These are phyloP conservation scores for Ophiostoma novo-ulmi DNA, from an alignment of 2,329 filamentous ascomycete species.

Conservation along the genomic window DNA sequence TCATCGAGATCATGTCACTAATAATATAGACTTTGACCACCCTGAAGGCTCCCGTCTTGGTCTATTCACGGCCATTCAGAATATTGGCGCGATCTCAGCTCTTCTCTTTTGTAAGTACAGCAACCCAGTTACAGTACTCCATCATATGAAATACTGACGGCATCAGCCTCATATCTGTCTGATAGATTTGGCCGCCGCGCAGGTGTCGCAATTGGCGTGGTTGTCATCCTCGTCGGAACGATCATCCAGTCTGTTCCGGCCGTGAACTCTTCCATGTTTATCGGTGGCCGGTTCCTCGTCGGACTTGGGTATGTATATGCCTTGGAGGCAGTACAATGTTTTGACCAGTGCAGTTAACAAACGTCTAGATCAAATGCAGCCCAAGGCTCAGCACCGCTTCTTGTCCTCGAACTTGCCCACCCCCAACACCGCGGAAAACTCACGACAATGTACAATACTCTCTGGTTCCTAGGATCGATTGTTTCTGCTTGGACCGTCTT, in stretches of 20 bases:
- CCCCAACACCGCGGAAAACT: conserved; percentile 71
- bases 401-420: conserved; percentile 59
- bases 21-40: conserved; percentile 29
- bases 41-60: conserved; percentile 33
- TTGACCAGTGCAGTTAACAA: background rate
- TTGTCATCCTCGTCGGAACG: conserved; percentile 4
- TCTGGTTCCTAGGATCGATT: conserved; percentile 71
- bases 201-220: conserved; percentile 27
- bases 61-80: conserved; percentile 28
- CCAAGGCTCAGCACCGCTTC: conserved; percentile 2
- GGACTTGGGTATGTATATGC: conserved; percentile 14
- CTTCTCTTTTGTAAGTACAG: conserved; percentile 54
- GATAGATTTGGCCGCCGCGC: conserved; percentile 46
- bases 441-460: conserved; percentile 74
- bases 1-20: background rate
- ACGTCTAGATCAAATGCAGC: background rate
- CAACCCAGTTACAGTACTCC: background rate
- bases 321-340: background rate
- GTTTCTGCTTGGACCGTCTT: conserved; percentile 69
- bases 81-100: conserved; percentile 30
- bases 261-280: conserved; percentile 19
- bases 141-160: background rate
- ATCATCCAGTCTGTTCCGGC: background rate
- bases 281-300: conserved; percentile 18
- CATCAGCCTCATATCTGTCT: conserved; percentile 55